phyloP scores from a whole-genome alignment of 208 protist genomes.

The Trypanosoma brucei region DNA sequence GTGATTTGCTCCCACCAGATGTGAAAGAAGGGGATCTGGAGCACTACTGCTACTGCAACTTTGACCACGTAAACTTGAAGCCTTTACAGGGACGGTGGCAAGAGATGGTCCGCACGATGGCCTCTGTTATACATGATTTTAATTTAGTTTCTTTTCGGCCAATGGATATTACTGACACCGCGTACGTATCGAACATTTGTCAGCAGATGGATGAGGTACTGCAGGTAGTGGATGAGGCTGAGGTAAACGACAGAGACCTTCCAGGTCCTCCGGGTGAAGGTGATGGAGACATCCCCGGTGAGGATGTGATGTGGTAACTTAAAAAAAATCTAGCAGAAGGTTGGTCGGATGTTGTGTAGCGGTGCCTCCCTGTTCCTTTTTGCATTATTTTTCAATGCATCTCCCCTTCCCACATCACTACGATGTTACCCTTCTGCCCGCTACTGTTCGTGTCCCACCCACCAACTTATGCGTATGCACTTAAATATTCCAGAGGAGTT shows the following conservation, averaged over 20 bases:
- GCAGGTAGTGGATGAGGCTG: slow-evolving; percentile 83
- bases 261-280: slow-evolving; percentile 13
- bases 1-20: slow-evolving; percentile 71
- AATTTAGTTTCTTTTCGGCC: slow-evolving; percentile 81
- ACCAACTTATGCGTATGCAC: too few relatives aligned
- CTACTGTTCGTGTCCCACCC: too few relatives aligned
- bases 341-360: too few relatives aligned
- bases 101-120: slow-evolving; percentile 63
- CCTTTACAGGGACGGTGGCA: slow-evolving; percentile 57
- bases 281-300: slow-evolving; percentile 1
- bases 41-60: slow-evolving; percentile 87
- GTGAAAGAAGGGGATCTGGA: slow-evolving; percentile 72
- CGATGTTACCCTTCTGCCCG: too few relatives aligned
- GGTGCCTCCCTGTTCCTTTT: too few relatives aligned
- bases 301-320: slow-evolving; percentile 15
- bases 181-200: slow-evolving; percentile 71
- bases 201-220: slow-evolving; percentile 73
- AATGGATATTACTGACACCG: slow-evolving; percentile 68
- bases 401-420: too few relatives aligned
- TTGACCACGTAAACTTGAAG: slow-evolving; percentile 76
- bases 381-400: too few relatives aligned
- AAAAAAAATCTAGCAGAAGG: not conserved
- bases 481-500: too few relatives aligned
- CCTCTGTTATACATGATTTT: slow-evolving; percentile 69
- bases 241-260: slow-evolving; percentile 74